Base-by-base conservation (phyloP, 2,329 filamentous ascomycete genomes). In the Aureobasidium zeae region DNA sequence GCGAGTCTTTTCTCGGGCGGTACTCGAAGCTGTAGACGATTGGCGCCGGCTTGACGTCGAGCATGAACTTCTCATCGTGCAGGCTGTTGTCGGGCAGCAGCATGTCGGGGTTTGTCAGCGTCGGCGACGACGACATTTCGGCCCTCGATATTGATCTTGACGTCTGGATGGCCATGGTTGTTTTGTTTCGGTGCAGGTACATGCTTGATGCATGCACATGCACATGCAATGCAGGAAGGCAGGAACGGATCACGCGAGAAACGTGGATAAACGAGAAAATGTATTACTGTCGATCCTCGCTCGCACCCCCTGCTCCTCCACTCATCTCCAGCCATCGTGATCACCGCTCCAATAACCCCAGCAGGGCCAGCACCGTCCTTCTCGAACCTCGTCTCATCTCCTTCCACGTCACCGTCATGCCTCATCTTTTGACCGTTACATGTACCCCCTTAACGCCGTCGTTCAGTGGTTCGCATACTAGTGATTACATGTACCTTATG, bases 21-120 rank as follows among this genome's bases (percentile, higher is more conserved):
- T 29, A 21, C 4, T 33, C 33, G 12, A 15, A 29, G 20, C 50
- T 35, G 26, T 50, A 49, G 12, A 46, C 49, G 9, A 46, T 48
- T n/a, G 50, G 50, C n/a, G 50, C 48, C 21, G 50, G 50, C 12
- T 44, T 46, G 53, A 55, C 10, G 44, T 44, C 5, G 50, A 22
- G 32, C 45, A 29, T 16, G 47, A 35, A 12, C 12, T 44, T 46
- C 53, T 55, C 10, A 42, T 44, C 5, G 50, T 20, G 32, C 45
- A 29, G 15, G 47, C 33, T 10, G 43, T 29, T 35, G 26, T 83
- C 79, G 48, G 88, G 88, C 41, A 95, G 69, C 55, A 95, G 94
- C 86, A 94, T 88, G 61, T 94, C 88, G 41, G 87, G 86, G 62
- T 94, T 93, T 45, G 86, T 93, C 56, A 95, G 69, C 2, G 88